A percentile compares a stretch with the other conserved stretches of the same genome.
phyloP scores from a whole-genome alignment of 1,139 yeast species.

The Yamadazyma atmosphaerica region DNA sequence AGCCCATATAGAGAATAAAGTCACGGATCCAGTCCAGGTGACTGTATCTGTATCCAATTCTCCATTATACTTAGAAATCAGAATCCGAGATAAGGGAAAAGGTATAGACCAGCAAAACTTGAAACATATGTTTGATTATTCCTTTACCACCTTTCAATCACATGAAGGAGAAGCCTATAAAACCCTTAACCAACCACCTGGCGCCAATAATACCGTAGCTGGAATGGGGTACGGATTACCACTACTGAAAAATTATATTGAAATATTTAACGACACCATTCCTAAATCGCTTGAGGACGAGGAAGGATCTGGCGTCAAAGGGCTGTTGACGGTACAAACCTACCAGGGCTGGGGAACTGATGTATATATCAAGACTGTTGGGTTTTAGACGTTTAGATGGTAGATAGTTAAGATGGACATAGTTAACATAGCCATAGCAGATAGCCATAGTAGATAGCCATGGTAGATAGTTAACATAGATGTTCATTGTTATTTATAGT shows the following conservation, averaged over 20 bases:
- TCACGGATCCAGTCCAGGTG: slow-evolving; percentile 61
- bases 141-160: slow-evolving; percentile 74
- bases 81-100: slow-evolving; percentile 85
- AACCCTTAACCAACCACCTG: slow-evolving; percentile 71
- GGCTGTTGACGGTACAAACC: slow-evolving; percentile 75
- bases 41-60: slow-evolving; percentile 60
- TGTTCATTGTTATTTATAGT: too few species aligned
- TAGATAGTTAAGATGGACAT: too few species aligned
- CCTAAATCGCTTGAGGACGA: slow-evolving; percentile 11
- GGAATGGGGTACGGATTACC: slow-evolving; percentile 98
- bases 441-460: too few species aligned
- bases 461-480: too few species aligned
- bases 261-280: slow-evolving; percentile 41
- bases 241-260: slow-evolving; percentile 60
- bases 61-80: slow-evolving; percentile 51
- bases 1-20: slow-evolving; percentile 74
- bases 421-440: too few species aligned
- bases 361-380: slow-evolving; percentile 37
- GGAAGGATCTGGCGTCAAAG: slow-evolving; percentile 31
- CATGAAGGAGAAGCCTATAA: slow-evolving; percentile 58
- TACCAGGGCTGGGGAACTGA: slow-evolving; percentile 81
- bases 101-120: slow-evolving; percentile 75
- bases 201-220: slow-evolving; percentile 76
- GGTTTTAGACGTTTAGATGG: slow-evolving; percentile 7
- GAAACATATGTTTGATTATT: slow-evolving; percentile 74